Conservation (phyloP, 2,329 filamentous ascomycete species). For the Penicillium sp. region DNA sequence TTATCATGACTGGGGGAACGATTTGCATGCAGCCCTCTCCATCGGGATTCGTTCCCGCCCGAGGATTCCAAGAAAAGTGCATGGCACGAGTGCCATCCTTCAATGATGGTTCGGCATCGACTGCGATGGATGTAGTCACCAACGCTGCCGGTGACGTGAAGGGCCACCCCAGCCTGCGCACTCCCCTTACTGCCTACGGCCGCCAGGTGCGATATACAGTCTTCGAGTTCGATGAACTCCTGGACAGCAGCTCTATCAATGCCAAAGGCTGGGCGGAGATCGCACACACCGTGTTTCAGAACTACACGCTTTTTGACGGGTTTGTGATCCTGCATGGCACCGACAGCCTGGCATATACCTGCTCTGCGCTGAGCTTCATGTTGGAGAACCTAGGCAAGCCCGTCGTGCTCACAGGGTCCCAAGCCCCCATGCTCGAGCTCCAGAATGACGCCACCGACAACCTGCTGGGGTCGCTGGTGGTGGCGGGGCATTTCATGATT, state of each 20-base stretch:
- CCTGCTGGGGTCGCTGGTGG: conserved; percentile 79
- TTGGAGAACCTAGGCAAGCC: conserved; percentile 86
- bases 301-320: conserved; percentile 84
- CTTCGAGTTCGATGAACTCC: conserved; percentile 76
- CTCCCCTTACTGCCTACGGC: conserved; percentile 74
- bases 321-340: conserved; percentile 91
- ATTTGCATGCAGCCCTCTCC: conserved; percentile 87
- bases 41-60: conserved; percentile 75
- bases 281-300: conserved; percentile 71
- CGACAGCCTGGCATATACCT: conserved; percentile 84
- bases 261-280: conserved; percentile 83
- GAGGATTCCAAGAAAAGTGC: conserved; percentile 76
- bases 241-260: conserved; percentile 88
- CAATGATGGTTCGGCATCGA: conserved; percentile 68
- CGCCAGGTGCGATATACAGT: conserved; percentile 80
- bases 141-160: conserved; percentile 49
- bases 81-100: conserved; percentile 80
- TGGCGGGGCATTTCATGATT: conserved; percentile 88
- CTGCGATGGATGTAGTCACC: conserved; percentile 55
- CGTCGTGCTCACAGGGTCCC: conserved; percentile 78
- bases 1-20: conserved; percentile 78
- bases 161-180: conserved; percentile 68
- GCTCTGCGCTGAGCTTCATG: conserved; percentile 90
- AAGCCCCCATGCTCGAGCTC: conserved; percentile 83
- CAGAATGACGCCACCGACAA: conserved; percentile 93